Percentiles rank a stretch among this genome's conserved stretches.
Evolutionary conservation across 148 eudicot genomes (phyloP).

Genomic region (Fagopyrum esculentum): DNA sequence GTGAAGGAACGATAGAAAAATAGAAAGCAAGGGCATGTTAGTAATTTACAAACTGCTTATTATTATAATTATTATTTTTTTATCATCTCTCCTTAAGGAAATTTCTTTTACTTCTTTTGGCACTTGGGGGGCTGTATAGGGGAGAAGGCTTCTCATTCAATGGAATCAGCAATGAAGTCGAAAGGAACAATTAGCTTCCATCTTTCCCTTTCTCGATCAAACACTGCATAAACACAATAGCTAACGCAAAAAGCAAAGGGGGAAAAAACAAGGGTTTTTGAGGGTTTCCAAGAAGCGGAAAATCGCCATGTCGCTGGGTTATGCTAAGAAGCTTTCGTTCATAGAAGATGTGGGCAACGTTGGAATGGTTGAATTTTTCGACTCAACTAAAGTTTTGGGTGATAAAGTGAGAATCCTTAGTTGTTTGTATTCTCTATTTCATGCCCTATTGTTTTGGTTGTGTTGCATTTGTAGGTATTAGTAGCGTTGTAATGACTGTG

Average conservation of each 20-base stretch:
- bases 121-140: background rate
- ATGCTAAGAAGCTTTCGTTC: constrained; percentile 76
- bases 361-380: constrained; percentile 75
- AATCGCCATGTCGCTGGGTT: constrained; percentile 64
- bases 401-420: constrained; percentile 37
- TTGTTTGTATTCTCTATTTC: background rate
- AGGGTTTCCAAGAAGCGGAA: background rate
- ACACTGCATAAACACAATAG: background rate
- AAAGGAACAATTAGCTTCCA: background rate
- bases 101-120: background rate
- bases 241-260: background rate
- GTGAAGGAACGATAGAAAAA: background rate
- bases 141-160: background rate
- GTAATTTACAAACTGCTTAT: background rate
- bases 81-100: background rate
- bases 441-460: background rate
- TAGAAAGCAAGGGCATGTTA: background rate
- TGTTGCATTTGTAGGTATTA: background rate
- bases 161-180: background rate
- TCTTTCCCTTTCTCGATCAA: constrained; percentile 5
- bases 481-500: background rate
- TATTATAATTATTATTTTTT: background rate
- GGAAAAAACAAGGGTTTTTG: background rate
- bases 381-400: constrained; percentile 44
- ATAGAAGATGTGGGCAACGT: constrained; percentile 83